phyloP scores from a whole-genome alignment of 2,329 filamentous ascomycete genomes.

The Pseudocercospora macadamiae region DNA sequence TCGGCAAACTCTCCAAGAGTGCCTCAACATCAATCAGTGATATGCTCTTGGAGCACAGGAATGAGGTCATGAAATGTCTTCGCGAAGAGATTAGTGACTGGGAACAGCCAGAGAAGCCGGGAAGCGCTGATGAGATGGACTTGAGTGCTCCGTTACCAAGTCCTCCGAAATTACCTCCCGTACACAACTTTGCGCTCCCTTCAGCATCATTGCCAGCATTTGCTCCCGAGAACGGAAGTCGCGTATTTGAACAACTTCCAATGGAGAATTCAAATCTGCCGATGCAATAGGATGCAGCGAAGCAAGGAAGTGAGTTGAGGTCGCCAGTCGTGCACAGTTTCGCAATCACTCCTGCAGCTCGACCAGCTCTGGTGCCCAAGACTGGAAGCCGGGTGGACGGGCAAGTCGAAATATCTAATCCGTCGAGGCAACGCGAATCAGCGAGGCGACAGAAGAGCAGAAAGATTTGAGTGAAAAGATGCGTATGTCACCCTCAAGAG shows the following conservation, averaged over 20 bases:
- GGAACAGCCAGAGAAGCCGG: constrained; percentile 11
- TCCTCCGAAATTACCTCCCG: constrained; percentile 4
- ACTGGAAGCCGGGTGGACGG: no score
- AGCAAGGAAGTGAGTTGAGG: not conserved
- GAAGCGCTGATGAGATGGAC: constrained; percentile 6
- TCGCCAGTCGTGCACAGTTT: no score
- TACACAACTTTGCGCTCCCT: not conserved
- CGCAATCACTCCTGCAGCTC: not conserved
- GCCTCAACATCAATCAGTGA: constrained; percentile 53
- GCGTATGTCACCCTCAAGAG: no score
- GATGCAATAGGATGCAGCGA: no score
- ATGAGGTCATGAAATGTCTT: constrained; percentile 54
- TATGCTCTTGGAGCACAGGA: constrained; percentile 59
- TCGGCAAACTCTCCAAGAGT: constrained; percentile 57
- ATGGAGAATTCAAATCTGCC: no score
- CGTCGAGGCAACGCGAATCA: no score
- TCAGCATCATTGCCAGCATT: not conserved
- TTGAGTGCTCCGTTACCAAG: constrained; percentile 1
- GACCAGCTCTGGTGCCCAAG: no score
- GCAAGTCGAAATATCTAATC: no score
- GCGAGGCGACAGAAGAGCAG: no score
- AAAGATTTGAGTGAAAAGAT: no score
- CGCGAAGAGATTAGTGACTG: constrained; percentile 46
- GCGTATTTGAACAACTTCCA: not conserved
- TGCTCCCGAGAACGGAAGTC: not conserved